Base-by-base conservation (phyloP, 179 eudicot species). In the Sideroxylon spinosum region DNA sequence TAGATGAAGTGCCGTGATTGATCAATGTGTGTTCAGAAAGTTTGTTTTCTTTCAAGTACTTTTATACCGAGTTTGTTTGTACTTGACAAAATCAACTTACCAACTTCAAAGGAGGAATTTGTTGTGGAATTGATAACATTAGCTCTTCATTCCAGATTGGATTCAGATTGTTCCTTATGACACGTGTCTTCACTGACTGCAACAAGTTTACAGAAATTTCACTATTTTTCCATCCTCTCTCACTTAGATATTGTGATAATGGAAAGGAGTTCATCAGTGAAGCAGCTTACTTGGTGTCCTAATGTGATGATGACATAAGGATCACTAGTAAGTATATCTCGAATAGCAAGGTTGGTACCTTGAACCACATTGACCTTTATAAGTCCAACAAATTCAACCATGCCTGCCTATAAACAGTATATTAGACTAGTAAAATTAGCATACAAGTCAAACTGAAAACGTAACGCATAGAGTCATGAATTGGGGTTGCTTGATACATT, bases 141-240 rank as follows among this genome's bases (percentile, higher is more conserved):
- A 96, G 84, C 83, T 90, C 88, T 81, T 96, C 99, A 72, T 91
- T 96, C 99, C 99, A 96, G 50, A 96, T 91, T 10, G 99, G 99
- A 83, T 96, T 96, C 85, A 96, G 85, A 81, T 87, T 96, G 80
- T 86, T 96, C 82, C 87, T 96, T 78, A 96, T 91, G 59, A 91
- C 96, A 48, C 94, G 89, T 11, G 99, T 96, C 91, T 92, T 96
- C 82, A 96, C 87, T 19, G 97, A 89, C 99, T 96, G 93, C 88
- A 94, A 80, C 23, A 82, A 78, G 76, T 76, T 78, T 68, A 74
- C 29, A 28, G n/a, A 76, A 59, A 6, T 59, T 70, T 59, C 22
- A 22, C 14, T 19, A n/a, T 59, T 20, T 37, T 19, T 2, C 49
- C 17, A 19, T 0, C 22, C 13, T 14, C 7, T 52, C 6, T 37